Evolutionary conservation across 352 stramenopile species (phyloP).

Genomic region (Pythium rhizo-oryzae): DNA sequence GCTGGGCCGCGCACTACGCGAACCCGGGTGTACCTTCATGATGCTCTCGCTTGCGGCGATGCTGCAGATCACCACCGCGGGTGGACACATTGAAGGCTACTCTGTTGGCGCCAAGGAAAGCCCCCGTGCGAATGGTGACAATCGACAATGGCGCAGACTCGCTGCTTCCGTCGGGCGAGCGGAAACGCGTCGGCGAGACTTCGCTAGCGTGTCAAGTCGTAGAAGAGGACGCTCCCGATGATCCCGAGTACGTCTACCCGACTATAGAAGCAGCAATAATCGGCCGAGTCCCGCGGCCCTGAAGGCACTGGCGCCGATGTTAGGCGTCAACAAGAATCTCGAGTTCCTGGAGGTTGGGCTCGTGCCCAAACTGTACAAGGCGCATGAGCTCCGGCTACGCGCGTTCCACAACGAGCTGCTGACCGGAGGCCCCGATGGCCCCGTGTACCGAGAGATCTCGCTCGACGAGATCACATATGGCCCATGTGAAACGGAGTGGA

Average conservation of each 20-base stretch:
- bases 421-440: no score
- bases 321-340: slow-evolving; percentile 10
- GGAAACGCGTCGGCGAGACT: not conserved
- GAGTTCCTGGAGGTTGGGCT: slow-evolving; percentile 9
- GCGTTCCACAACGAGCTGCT: slow-evolving; percentile 2
- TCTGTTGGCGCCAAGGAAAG: not conserved
- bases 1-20: not conserved
- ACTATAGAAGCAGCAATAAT: not conserved
- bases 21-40: slow-evolving; percentile 3
- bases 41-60: slow-evolving; percentile 14
- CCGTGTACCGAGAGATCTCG: slow-evolving; percentile 7
- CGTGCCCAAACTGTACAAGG: slow-evolving; percentile 9
- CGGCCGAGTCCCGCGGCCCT: not conserved
- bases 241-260: not conserved
- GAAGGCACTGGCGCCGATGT: not conserved
- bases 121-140: not conserved
- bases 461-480: slow-evolving; percentile 14
- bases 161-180: not conserved
- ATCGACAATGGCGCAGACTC: not conserved
- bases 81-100: not conserved
- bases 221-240: not conserved
- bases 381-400: not conserved
- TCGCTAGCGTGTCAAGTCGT: slow-evolving; percentile 2
- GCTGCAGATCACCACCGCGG: not conserved
- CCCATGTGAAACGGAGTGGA: no score